phyloP scores from a whole-genome alignment of 441 rosid species.

The Gossypium davidsonii region DNA sequence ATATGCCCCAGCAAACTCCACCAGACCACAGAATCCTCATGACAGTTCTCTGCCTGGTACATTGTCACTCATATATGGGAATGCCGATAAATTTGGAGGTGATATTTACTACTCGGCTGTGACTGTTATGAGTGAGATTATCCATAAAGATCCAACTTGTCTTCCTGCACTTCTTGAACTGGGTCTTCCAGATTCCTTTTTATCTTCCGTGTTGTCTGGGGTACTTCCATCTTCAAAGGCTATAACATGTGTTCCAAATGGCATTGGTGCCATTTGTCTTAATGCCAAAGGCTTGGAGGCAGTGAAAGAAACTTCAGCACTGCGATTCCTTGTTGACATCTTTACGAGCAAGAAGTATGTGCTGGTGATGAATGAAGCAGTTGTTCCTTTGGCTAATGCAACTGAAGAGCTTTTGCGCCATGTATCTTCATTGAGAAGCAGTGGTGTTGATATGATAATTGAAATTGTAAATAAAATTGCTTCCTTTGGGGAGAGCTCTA shows the following conservation, averaged over 20 bases:
- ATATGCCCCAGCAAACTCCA: conserved; percentile 66
- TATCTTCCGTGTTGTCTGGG: conserved; percentile 82
- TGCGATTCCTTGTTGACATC: conserved; percentile 75
- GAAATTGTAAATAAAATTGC: conserved; percentile 83
- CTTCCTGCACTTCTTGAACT: conserved; percentile 70
- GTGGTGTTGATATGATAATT: conserved; percentile 85
- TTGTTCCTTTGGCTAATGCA: conserved; percentile 93
- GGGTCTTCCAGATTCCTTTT: conserved; percentile 90
- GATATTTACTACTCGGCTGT: conserved; percentile 94
- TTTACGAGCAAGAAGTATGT: conserved; percentile 89
- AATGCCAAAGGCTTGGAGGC: conserved; percentile 87
- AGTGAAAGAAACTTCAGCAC: conserved; percentile 77
- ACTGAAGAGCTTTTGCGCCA: conserved; percentile 97
- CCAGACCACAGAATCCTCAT: conserved; percentile 61
- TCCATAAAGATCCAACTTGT: conserved; percentile 97
- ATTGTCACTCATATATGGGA: conserved; percentile 62
- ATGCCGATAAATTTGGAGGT: conserved; percentile 87
- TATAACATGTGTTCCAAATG: conserved; percentile 90
- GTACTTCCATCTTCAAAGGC: conserved; percentile 92
- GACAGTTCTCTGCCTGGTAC: conserved; percentile 79
- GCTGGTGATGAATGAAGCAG: conserved; percentile 88
- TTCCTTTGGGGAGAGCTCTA: conserved; percentile 44
- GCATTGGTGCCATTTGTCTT: conserved; percentile 95
- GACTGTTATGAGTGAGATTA: conserved; percentile 95
- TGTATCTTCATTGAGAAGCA: conserved; percentile 75